These are phyloP conservation scores for Canna indica DNA, from an alignment of 176 grass and related monocot genomes.

Conservation along the genomic window DNA sequence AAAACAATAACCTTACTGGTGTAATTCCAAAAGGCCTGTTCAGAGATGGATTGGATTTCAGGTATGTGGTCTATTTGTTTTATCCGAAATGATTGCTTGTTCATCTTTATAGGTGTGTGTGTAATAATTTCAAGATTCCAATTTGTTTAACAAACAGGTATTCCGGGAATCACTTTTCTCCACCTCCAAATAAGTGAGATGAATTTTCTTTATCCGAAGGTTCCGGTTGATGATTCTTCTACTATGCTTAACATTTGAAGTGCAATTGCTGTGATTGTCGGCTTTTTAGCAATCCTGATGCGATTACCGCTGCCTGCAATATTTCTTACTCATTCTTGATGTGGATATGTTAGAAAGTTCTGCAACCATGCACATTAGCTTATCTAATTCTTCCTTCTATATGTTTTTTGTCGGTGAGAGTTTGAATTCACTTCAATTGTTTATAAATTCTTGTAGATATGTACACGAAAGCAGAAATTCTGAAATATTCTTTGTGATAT, in stretches of 20 bases:
- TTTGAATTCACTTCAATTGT: background rate
- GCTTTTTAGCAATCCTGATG: no score
- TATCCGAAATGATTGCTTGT: background rate
- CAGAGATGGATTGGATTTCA: slow-evolving; percentile 37
- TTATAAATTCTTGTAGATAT: slow-evolving; percentile 1
- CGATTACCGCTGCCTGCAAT: no score
- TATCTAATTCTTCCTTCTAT: no score
- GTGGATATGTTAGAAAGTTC: background rate
- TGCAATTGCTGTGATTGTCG: no score
- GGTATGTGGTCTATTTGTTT: slow-evolving; percentile 29
- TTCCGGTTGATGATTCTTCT: background rate
- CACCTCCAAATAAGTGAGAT: background rate
- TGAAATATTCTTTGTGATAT: background rate
- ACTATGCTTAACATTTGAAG: background rate
- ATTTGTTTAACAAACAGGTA: slow-evolving; percentile 33
- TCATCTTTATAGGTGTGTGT: background rate
- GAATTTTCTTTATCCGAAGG: background rate
- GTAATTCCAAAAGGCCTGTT: slow-evolving; percentile 54
- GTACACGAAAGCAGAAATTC: background rate
- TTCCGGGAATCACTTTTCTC: slow-evolving; percentile 48
- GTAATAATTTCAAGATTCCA: background rate
- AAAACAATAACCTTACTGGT: slow-evolving; percentile 57
- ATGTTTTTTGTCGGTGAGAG: background rate
- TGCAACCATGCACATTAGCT: background rate
- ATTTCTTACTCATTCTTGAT: background rate